Conservation (phyloP, 1,139 yeast species). For the Geotrichum siamense region DNA sequence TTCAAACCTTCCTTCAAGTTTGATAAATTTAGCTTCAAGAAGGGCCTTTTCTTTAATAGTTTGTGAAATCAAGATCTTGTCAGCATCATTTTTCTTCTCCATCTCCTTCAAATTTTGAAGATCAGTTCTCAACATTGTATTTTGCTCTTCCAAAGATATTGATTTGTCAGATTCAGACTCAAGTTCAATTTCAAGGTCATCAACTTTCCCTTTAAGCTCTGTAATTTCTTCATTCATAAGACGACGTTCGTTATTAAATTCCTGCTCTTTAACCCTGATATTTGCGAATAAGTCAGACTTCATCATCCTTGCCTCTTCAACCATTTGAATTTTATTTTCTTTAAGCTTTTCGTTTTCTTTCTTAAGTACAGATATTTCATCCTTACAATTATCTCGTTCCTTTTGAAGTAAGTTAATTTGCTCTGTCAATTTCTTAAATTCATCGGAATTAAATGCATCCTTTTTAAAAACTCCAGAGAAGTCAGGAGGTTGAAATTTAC, state of each 20-base stretch:
- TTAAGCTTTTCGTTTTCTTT: constrained; percentile 29
- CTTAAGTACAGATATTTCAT: constrained; percentile 28
- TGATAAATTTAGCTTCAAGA: constrained; percentile 5
- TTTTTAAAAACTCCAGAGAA: constrained; percentile 4
- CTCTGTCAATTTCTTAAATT: constrained; percentile 16
- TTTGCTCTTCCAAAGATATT: constrained; percentile 4
- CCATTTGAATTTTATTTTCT: constrained; percentile 22
- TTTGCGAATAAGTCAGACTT: constrained; percentile 61
- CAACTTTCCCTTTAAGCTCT: constrained; percentile 38
- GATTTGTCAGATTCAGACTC: constrained; percentile 24
- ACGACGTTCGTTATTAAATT: constrained; percentile 49
- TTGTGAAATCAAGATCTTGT: neutral
- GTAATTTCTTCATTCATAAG: constrained; percentile 46
- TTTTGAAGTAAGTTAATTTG: constrained; percentile 25
- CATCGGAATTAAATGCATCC: constrained; percentile 6
- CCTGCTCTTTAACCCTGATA: constrained; percentile 56
- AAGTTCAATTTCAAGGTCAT: constrained; percentile 49
- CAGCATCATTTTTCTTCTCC: neutral
- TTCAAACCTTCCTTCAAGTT: constrained; percentile 12
- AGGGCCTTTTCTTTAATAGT: constrained; percentile 2
- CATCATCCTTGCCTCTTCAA: constrained; percentile 34
- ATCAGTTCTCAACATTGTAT: neutral
- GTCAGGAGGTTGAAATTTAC: constrained; percentile 11
- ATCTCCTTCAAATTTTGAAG: constrained; percentile 1
- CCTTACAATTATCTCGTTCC: constrained; percentile 23